phyloP scores from a whole-genome alignment of 768 basidiomycete genomes.

The Lactarius akahatsu region DNA sequence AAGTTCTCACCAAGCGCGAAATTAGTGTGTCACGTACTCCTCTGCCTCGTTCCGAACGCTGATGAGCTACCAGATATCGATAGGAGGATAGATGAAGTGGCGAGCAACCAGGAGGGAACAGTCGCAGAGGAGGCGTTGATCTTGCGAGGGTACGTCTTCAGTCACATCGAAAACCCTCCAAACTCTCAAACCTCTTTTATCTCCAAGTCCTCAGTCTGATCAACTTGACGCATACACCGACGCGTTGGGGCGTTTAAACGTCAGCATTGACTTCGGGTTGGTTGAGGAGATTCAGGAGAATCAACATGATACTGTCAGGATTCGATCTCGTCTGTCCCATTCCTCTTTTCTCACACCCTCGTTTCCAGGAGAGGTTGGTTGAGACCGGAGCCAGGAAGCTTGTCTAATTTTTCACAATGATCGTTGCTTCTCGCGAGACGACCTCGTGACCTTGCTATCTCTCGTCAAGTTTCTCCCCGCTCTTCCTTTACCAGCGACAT shows the following conservation, averaged over 20 bases:
- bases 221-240: constrained; percentile 67
- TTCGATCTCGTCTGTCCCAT: no score
- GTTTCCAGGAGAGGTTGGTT: constrained; percentile 59
- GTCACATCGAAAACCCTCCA: no score
- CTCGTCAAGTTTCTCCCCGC: constrained; percentile 66
- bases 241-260: no score
- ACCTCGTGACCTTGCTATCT: constrained; percentile 58
- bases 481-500: constrained; percentile 72
- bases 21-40: constrained; percentile 53
- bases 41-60: not conserved
- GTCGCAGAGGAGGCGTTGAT: constrained; percentile 78
- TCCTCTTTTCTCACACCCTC: constrained; percentile 1
- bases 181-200: constrained; percentile 7
- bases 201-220: no score
- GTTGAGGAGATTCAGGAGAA: constrained; percentile 50
- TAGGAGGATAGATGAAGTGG: constrained; percentile 76
- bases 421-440: constrained; percentile 70
- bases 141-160: constrained; percentile 60
- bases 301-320: constrained; percentile 48
- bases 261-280: no score
- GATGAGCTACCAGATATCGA: constrained; percentile 62
- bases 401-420: constrained; percentile 77
- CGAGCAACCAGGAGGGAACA: constrained; percentile 72
- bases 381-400: constrained; percentile 83
- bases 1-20: constrained; percentile 67